Evolutionary conservation across 2,329 filamentous ascomycete genomes (phyloP).

Genomic region (Phyllosticta citrichinensis): DNA sequence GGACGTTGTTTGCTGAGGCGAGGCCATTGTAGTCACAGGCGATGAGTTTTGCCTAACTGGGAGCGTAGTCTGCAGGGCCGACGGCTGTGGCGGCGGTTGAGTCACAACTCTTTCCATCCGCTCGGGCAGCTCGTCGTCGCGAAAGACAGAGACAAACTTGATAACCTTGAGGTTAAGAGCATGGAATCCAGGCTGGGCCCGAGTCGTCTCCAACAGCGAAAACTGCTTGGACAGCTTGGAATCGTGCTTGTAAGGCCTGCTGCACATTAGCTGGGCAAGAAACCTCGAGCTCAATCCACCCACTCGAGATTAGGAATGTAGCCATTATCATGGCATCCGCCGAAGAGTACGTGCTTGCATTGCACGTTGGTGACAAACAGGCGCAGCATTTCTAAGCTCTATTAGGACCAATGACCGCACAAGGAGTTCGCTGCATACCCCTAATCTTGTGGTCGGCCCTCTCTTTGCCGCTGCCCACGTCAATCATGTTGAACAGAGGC

Average conservation of each 20-base stretch:
- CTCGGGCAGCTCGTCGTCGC: conserved; percentile 30
- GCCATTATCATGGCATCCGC: conserved; percentile 38
- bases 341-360: conserved; percentile 39
- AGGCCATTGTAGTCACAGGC: conserved; percentile 2
- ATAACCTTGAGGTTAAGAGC: conserved; percentile 31
- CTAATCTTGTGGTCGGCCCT: conserved; percentile 39
- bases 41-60: conserved; percentile 10
- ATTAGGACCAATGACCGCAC: background rate
- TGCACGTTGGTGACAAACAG: conserved; percentile 37
- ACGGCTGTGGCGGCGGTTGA: conserved; percentile 4
- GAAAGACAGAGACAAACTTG: conserved; percentile 34
- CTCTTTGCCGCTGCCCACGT: conserved; percentile 38
- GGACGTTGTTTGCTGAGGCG: conserved; percentile 10
- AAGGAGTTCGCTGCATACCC: conserved; percentile 18
- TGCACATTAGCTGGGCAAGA: background rate
- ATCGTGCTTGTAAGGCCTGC: conserved; percentile 32
- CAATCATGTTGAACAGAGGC: conserved; percentile 38
- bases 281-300: background rate
- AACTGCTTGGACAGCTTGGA: conserved; percentile 27
- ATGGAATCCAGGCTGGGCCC: conserved; percentile 31
- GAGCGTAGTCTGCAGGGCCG: conserved; percentile 11
- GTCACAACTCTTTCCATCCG: conserved; percentile 3
- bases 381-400: conserved; percentile 32
- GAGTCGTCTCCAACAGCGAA: conserved; percentile 36
- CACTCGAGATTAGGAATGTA: conserved; percentile 35